A percentile compares a stretch with the other conserved stretches of the same genome.
phyloP scores from a whole-genome alignment of 495 filamentous ascomycete species.

The Amphirosellinia nigrospora region DNA sequence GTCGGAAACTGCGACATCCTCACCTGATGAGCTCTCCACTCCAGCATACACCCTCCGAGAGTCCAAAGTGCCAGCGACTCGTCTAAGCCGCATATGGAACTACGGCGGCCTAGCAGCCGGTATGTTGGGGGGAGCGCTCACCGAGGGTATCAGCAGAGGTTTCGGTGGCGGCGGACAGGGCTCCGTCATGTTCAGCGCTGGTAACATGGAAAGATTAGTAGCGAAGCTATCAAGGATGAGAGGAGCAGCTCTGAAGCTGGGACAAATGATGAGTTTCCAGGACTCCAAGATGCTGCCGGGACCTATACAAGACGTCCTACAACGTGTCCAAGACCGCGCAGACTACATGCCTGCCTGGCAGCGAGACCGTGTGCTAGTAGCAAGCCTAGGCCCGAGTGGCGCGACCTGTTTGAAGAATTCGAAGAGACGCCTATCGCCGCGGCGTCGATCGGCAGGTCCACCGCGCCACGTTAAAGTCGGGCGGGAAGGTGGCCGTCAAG shows the following conservation, averaged over 20 bases:
- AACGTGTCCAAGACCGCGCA: constrained; percentile 93
- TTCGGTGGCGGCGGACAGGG: constrained; percentile 62
- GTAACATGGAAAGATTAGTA: constrained; percentile 91
- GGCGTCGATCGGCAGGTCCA: constrained; percentile 98
- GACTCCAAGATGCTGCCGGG: constrained; percentile 94
- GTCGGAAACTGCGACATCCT: constrained; percentile 19
- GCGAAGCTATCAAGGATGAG: constrained; percentile 93
- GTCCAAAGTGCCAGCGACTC: constrained; percentile 87
- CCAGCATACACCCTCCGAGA: constrained; percentile 76
- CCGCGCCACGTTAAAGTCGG: constrained; percentile 77
- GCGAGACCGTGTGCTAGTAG: constrained; percentile 77
- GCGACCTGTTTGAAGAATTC: constrained; percentile 80
- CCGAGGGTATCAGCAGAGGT: constrained; percentile 78
- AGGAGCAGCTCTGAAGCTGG: constrained; percentile 96
- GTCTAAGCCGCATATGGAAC: constrained; percentile 88
- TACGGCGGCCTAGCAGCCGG: constrained; percentile 91
- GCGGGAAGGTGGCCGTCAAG: constrained; percentile 86
- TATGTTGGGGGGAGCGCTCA: constrained; percentile 93
- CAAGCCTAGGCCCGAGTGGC: constrained; percentile 87
- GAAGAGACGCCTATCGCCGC: constrained; percentile 93
- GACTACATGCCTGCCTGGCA: constrained; percentile 98
- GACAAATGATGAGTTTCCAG: constrained; percentile 98
- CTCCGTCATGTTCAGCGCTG: constrained; percentile 85
- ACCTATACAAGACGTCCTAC: constrained; percentile 82
- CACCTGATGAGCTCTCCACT: constrained; percentile 26